Evolutionary conservation across 768 basidiomycete genomes (phyloP).

Genomic region (Kwoniella mangroviensis): DNA sequence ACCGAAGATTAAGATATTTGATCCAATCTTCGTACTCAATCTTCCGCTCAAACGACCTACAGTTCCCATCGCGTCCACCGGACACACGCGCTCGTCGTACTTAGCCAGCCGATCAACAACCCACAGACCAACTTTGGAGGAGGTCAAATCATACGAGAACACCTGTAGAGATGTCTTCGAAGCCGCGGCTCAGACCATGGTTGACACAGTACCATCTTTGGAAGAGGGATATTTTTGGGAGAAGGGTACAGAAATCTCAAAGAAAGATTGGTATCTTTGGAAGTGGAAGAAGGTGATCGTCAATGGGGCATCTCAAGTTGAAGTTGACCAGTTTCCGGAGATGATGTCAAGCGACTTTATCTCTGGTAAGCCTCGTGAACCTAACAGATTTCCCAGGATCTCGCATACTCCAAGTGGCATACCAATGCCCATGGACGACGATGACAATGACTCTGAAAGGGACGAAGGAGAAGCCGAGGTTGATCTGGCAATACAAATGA

Average conservation of each 20-base stretch:
- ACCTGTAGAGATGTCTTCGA: not conserved
- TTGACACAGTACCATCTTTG: not conserved
- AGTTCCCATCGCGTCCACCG: not conserved
- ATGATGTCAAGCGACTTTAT: not conserved
- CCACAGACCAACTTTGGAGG: not conserved
- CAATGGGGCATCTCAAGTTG: not conserved
- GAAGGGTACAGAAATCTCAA: conserved; percentile 3
- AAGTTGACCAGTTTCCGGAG: not conserved
- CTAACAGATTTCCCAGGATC: not conserved
- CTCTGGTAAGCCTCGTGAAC: not conserved
- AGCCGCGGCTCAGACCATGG: not conserved
- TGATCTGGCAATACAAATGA: not conserved
- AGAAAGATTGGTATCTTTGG: conserved; percentile 10
- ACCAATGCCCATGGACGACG: not conserved
- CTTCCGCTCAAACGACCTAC: not conserved
- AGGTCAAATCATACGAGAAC: not conserved
- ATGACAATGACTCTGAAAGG: not conserved
- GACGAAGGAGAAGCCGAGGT: not conserved
- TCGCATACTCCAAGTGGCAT: not conserved
- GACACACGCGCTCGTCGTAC: not conserved
- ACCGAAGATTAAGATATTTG: not conserved
- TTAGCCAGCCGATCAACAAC: no score
- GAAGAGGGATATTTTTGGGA: not conserved
- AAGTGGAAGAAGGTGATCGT: not conserved
- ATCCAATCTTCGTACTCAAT: not conserved